phyloP scores from a whole-genome alignment of 495 filamentous ascomycete genomes.

The Saxophila tyrrhenica region DNA sequence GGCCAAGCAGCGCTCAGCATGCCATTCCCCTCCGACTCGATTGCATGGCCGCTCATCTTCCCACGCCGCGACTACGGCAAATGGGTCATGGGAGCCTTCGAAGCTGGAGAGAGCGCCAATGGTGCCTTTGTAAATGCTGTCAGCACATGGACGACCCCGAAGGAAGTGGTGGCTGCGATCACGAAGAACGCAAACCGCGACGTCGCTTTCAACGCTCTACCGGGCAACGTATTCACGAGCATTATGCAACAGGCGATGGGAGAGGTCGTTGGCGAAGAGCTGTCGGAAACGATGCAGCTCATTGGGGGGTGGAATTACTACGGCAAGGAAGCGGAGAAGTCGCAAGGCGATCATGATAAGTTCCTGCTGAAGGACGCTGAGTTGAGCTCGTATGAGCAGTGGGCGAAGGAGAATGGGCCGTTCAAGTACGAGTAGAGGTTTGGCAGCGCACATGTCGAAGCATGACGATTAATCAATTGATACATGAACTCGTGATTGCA shows the following conservation, averaged over 20 bases:
- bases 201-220: constrained; percentile 10
- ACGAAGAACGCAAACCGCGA: constrained; percentile 8
- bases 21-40: constrained; percentile 9
- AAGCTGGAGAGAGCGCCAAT: constrained; percentile 12
- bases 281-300: constrained; percentile 15
- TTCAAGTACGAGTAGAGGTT: constrained; percentile 5
- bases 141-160: constrained; percentile 13
- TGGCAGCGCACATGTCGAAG: too few species aligned
- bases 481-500: too few species aligned
- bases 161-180: constrained; percentile 9
- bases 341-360: constrained; percentile 15
- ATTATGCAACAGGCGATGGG: constrained; percentile 1
- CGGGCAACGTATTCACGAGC: background rate
- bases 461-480: too few species aligned
- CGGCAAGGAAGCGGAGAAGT: constrained; percentile 15
- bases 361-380: constrained; percentile 13
- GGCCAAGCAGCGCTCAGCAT: constrained; percentile 5
- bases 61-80: constrained; percentile 9
- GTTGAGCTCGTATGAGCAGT: constrained; percentile 3
- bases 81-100: constrained; percentile 18
- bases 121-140: constrained; percentile 14
- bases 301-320: constrained; percentile 14
- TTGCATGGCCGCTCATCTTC: constrained; percentile 12
- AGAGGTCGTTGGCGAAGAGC: constrained; percentile 8
- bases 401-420: constrained; percentile 14